These are phyloP conservation scores for Cytospora leucostoma DNA, from an alignment of 2,329 filamentous ascomycete genomes.

Conservation along the genomic window DNA sequence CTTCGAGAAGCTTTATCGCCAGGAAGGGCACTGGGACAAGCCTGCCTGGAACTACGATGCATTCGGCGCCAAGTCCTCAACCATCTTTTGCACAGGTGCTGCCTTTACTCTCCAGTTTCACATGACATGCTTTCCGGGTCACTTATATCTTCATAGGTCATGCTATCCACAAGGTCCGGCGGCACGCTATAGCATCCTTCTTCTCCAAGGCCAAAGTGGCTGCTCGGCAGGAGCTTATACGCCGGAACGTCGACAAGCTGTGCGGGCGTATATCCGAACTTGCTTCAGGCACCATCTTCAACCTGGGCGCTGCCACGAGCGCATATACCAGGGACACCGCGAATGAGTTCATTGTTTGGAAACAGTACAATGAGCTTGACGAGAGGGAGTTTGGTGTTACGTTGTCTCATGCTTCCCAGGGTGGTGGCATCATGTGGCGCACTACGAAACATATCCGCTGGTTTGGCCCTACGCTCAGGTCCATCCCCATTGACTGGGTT, in stretches of 20 bases:
- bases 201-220: constrained; percentile 10
- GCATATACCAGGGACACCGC: constrained; percentile 28
- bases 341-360: constrained; percentile 26
- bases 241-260: constrained; percentile 15
- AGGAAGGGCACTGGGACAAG: constrained; percentile 23
- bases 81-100: no score
- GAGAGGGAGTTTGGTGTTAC: constrained; percentile 23
- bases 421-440: constrained; percentile 26
- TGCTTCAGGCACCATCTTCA: not conserved
- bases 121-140: not conserved
- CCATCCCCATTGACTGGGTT: constrained; percentile 18
- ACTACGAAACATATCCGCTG: constrained; percentile 29
- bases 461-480: constrained; percentile 22
- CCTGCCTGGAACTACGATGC: constrained; percentile 19
- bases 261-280: constrained; percentile 10
- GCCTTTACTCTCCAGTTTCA: no score
- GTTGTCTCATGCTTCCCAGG: constrained; percentile 19
- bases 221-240: constrained; percentile 4
- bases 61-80: constrained; percentile 4
- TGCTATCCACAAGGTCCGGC: constrained; percentile 3
- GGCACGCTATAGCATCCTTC: not conserved
- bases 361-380: constrained; percentile 26
- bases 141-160: not conserved
- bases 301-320: constrained; percentile 27
- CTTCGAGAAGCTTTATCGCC: constrained; percentile 26